Evolutionary conservation across 169 alveolate genomes (phyloP).

Genomic region (Cryptosporidium tyzzeri): DNA sequence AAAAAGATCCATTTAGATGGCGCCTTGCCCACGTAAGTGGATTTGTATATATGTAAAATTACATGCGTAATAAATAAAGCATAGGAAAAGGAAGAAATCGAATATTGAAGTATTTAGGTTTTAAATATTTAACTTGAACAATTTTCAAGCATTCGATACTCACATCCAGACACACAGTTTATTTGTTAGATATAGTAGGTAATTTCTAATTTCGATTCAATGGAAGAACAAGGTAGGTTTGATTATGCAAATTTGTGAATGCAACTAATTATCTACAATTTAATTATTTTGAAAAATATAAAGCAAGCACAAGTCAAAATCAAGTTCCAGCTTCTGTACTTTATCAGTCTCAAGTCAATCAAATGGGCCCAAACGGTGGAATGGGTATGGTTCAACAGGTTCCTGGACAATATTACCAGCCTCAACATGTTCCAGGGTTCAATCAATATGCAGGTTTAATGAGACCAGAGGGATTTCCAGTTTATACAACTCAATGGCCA

Average conservation of each 20-base stretch:
- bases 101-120: slow-evolving; percentile 8
- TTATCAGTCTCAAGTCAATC: slow-evolving; percentile 59
- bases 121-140: background rate
- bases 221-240: slow-evolving; percentile 75
- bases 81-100: background rate
- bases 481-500: slow-evolving; percentile 74
- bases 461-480: slow-evolving; percentile 72
- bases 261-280: background rate
- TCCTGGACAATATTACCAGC: slow-evolving; percentile 58
- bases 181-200: background rate
- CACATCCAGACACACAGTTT: background rate
- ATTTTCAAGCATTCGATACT: background rate
- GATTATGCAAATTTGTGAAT: background rate
- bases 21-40: slow-evolving; percentile 76
- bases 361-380: slow-evolving; percentile 25
- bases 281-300: slow-evolving; percentile 7
- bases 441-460: slow-evolving; percentile 39
- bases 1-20: slow-evolving; percentile 56
- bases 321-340: slow-evolving; percentile 74
- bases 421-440: slow-evolving; percentile 19
- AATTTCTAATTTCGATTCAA: background rate
- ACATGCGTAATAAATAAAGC: slow-evolving; percentile 20
- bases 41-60: slow-evolving; percentile 1
- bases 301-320: background rate
- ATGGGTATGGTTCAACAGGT: slow-evolving; percentile 45